Percentiles rank a stretch among this genome's conserved stretches.
Evolutionary conservation across 495 filamentous ascomycete species (phyloP).

Genomic region (Aspergillus steynii): DNA sequence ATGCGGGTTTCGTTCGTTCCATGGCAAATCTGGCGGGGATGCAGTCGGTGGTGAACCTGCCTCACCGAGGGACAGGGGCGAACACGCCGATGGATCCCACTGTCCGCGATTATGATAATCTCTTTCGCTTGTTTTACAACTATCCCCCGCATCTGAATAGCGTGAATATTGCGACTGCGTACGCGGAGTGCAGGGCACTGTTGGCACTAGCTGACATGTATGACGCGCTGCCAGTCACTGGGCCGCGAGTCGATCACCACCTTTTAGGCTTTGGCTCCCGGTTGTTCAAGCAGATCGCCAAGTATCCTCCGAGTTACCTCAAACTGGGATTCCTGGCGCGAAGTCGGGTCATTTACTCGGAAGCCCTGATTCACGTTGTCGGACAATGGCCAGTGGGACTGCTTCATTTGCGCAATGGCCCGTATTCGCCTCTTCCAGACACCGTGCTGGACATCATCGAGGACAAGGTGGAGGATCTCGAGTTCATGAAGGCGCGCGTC

Average conservation of each 20-base stretch:
- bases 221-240: constrained; percentile 83
- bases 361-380: constrained; percentile 87
- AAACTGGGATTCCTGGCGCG: constrained; percentile 84
- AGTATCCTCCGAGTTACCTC: constrained; percentile 88
- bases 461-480: constrained; percentile 83
- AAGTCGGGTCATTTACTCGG: constrained; percentile 82
- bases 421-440: constrained; percentile 59
- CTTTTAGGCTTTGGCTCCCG: constrained; percentile 84
- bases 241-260: constrained; percentile 89
- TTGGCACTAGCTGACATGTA: constrained; percentile 86
- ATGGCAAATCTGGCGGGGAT: constrained; percentile 72
- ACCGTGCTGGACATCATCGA: constrained; percentile 83
- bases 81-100: constrained; percentile 62
- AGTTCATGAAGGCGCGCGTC: constrained; percentile 64
- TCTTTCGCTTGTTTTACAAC: constrained; percentile 93
- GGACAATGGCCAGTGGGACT: constrained; percentile 85
- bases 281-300: constrained; percentile 91
- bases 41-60: constrained; percentile 51
- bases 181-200: constrained; percentile 87
- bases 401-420: constrained; percentile 67
- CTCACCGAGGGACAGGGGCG: constrained; percentile 29
- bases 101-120: constrained; percentile 87
- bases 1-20: constrained; percentile 76
- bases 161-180: constrained; percentile 85
- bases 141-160: constrained; percentile 76